A percentile compares a stretch with the other conserved stretches of the same genome.
Conservation (phyloP, 2,329 filamentous ascomycete species). For the Emergomyces pasteurianus region DNA sequence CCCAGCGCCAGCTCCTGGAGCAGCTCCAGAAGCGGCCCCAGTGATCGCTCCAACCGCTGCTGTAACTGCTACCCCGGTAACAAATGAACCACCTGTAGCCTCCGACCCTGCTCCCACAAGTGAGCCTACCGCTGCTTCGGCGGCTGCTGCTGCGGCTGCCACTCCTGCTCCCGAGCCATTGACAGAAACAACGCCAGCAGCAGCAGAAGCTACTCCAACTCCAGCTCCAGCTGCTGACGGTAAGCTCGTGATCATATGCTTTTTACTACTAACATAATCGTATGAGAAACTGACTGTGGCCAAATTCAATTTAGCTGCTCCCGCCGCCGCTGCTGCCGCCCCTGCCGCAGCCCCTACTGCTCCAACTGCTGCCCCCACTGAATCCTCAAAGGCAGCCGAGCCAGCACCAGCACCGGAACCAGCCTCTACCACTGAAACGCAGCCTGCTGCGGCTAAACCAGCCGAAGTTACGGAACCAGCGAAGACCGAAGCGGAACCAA, state of each 20-base stretch:
- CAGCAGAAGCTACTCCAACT: slow-evolving; percentile 1
- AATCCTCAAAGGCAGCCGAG: slow-evolving; percentile 1
- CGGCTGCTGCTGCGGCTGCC: neutral
- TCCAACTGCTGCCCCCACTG: slow-evolving; percentile 1
- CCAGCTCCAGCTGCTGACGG: neutral
- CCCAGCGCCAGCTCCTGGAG: slow-evolving; percentile 8
- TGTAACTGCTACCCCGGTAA: neutral
- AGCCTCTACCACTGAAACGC: neutral
- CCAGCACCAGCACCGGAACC: slow-evolving; percentile 1
- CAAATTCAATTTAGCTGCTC: neutral
- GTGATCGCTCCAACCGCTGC: slow-evolving; percentile 8
- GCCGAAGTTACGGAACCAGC: slow-evolving; percentile 1
- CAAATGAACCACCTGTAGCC: slow-evolving; percentile 6
- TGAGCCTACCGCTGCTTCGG: slow-evolving; percentile 11
- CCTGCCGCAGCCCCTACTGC: slow-evolving; percentile 4
- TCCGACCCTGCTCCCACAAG: slow-evolving; percentile 19
- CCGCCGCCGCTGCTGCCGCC: neutral
- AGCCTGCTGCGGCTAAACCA: slow-evolving; percentile 1
- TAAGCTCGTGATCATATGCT: neutral
- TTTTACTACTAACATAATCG: neutral
- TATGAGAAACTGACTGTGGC: neutral
- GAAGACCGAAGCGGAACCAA: neutral
- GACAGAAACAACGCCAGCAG: neutral
- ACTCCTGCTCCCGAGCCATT: neutral
- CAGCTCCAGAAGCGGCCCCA: slow-evolving; percentile 1